Percentiles rank a stretch among this genome's conserved stretches.
These are phyloP conservation scores for Hemisphaericaspora xylanilytica DNA, from an alignment of 1,139 yeast genomes.

Conservation along the genomic window DNA sequence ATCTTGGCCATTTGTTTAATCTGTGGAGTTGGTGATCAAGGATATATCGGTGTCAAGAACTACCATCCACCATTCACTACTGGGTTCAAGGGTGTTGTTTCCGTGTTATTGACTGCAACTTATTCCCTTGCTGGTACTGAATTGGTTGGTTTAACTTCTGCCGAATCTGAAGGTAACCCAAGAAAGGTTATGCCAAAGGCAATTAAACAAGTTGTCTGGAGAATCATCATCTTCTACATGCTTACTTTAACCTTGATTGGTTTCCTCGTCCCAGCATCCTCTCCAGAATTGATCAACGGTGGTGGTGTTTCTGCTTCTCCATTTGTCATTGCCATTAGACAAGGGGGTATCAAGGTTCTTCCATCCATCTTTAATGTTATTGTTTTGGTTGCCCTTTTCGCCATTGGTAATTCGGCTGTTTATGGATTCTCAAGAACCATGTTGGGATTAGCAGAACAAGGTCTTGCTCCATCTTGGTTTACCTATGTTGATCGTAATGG, in stretches of 20 bases:
- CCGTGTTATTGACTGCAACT: conserved; percentile 42
- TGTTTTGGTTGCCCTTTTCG: conserved; percentile 38
- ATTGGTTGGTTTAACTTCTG: conserved; percentile 41
- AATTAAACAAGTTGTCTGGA: conserved; percentile 44
- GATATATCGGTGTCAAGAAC: conserved; percentile 53
- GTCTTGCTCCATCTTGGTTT: conserved; percentile 36
- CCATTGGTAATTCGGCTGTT: conserved; percentile 47
- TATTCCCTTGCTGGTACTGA: conserved; percentile 48
- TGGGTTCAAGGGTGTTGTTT: conserved; percentile 54
- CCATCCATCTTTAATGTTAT: conserved; percentile 46
- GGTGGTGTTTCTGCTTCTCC: conserved; percentile 39
- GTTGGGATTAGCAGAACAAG: conserved; percentile 41
- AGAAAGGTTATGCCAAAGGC: conserved; percentile 40
- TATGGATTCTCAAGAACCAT: conserved; percentile 46
- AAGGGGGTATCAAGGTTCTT: conserved; percentile 40
- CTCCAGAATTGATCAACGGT: conserved; percentile 30
- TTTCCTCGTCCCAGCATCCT: conserved; percentile 37
- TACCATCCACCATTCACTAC: conserved; percentile 62
- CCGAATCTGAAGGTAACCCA: conserved; percentile 39
- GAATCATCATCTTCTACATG: conserved; percentile 42
- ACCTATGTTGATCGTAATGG: conserved; percentile 42
- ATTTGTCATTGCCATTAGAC: conserved; percentile 43
- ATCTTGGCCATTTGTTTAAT: conserved; percentile 66
- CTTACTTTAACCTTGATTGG: conserved; percentile 41
- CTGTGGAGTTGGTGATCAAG: conserved; percentile 64